Base-by-base conservation (phyloP, 768 basidiomycete genomes). In the Xerocomellus intermedius region DNA sequence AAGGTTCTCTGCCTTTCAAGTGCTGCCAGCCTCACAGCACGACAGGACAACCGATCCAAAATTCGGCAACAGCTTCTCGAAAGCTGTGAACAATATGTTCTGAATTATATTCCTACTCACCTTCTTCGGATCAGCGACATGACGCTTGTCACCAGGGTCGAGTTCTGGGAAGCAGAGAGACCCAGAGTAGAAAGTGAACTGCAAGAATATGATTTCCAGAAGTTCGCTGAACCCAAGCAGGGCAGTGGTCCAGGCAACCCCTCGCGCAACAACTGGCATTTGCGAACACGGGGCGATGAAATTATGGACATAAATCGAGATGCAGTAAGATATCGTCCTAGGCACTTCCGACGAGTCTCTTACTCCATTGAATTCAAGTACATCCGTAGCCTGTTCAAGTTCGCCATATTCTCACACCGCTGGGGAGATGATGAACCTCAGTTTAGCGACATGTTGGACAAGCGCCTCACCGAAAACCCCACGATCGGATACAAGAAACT, bases 381-480 rank as follows among this genome's bases (percentile, higher is more conserved):
- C n/a, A 42, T 61, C 13, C 55, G 47, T 17, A 49, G 19, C 13
- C 8, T 62, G 30, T 63, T 62, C 60, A 62, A 32, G 32, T 61
- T 61, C 5, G 55, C 60, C 8, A 53, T 61, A 22, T 57, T 65
- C 44, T 65, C 65, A 10, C 62, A 65, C 19, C 60, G 59, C 12
- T 67, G 63, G 64, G 59, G 64, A 33, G 48, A 45, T 5, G 62
- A 61, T 8, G 62, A 67, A 7, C 61, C 61, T 19, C 38, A 28
- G 33, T 63, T 60, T 28, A 35, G 28, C 5, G 54, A 63, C 39
- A 52, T 64, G 9, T 17, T 35, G 38, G 43, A 41, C 14, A 5
- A 5, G 21, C 16, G 3, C 30, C 8, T 39, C 13, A n/a, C 7
- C 10, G 26, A 55, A 55, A 37, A 36, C 0, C 26, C 39, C 42